These are phyloP conservation scores for Epipyxis sp. DNA, from an alignment of 108 stramenopile genomes.

Conservation along the genomic window DNA sequence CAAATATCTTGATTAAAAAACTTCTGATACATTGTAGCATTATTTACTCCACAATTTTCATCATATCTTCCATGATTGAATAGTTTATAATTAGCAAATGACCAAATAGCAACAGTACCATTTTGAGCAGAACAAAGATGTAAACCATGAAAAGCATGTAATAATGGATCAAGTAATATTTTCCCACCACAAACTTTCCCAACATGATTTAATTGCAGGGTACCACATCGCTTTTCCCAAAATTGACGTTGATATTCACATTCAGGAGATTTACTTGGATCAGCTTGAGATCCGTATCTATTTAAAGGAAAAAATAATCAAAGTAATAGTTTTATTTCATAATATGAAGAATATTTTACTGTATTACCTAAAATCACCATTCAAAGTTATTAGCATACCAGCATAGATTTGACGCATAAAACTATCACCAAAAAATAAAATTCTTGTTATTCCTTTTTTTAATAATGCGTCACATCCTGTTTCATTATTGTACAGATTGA, in stretches of 20 bases:
- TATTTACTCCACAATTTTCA: background rate
- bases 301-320: too few relatives aligned
- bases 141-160: background rate
- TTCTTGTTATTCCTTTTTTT: background rate
- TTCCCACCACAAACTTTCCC: slow-evolving; percentile 1
- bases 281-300: slow-evolving; percentile 3
- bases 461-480: slow-evolving; percentile 19
- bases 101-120: background rate
- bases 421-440: slow-evolving; percentile 13
- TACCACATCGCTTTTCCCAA: background rate
- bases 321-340: too few relatives aligned
- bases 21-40: background rate
- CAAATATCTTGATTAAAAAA: background rate
- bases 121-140: background rate
- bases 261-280: background rate
- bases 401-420: slow-evolving; percentile 5
- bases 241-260: slow-evolving; percentile 12
- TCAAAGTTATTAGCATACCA: slow-evolving; percentile 12
- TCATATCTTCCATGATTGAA: background rate
- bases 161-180: slow-evolving; percentile 3
- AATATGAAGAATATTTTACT: too few relatives aligned
- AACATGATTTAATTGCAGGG: background rate
- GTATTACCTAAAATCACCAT: slow-evolving; percentile 12
- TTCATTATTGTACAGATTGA: background rate
- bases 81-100: slow-evolving; percentile 1